A percentile compares a stretch with the other conserved stretches of the same genome.
Evolutionary conservation across 257 asterid species (phyloP).

Genomic region (Penstemon barbatus): DNA sequence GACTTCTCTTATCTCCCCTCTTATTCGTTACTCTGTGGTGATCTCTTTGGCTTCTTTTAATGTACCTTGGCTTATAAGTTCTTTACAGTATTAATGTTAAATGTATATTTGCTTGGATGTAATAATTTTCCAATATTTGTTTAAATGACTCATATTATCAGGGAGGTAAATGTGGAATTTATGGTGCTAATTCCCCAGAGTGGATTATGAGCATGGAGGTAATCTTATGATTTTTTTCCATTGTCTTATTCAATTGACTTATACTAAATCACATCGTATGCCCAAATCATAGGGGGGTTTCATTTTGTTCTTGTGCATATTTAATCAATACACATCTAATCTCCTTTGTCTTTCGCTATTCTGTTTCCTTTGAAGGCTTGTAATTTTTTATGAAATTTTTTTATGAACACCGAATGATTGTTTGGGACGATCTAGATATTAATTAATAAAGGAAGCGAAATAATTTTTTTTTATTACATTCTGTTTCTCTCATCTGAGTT

Average conservation of each 20-base stretch:
- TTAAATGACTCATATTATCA: slow-evolving; percentile 34
- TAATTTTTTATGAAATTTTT: slow-evolving; percentile 4
- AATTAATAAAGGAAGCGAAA: slow-evolving; percentile 5
- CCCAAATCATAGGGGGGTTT: background rate
- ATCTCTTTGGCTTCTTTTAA: slow-evolving; percentile 19
- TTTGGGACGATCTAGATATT: slow-evolving; percentile 18
- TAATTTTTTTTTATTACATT: background rate
- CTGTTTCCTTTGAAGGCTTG: slow-evolving; percentile 19
- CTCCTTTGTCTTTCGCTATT: slow-evolving; percentile 12
- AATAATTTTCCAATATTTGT: slow-evolving; percentile 18
- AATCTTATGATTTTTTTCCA: slow-evolving; percentile 21
- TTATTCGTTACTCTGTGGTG: slow-evolving; percentile 10
- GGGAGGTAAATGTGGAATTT: slow-evolving; percentile 96
- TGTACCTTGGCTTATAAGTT: slow-evolving; percentile 4
- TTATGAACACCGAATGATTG: slow-evolving; percentile 15
- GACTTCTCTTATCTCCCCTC: slow-evolving; percentile 18
- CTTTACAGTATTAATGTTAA: slow-evolving; percentile 1
- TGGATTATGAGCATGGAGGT: slow-evolving; percentile 99
- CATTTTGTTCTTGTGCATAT: slow-evolving; percentile 12
- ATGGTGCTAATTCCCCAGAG: slow-evolving; percentile 86
- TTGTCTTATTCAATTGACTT: slow-evolving; percentile 1
- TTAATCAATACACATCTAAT: background rate
- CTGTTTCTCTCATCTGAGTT: background rate
- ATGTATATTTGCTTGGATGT: background rate
- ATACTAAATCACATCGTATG: background rate